These are phyloP conservation scores for Rhizopus microsporus DNA, from an alignment of 371 early-diverging fungal genomes.

Conservation along the genomic window DNA sequence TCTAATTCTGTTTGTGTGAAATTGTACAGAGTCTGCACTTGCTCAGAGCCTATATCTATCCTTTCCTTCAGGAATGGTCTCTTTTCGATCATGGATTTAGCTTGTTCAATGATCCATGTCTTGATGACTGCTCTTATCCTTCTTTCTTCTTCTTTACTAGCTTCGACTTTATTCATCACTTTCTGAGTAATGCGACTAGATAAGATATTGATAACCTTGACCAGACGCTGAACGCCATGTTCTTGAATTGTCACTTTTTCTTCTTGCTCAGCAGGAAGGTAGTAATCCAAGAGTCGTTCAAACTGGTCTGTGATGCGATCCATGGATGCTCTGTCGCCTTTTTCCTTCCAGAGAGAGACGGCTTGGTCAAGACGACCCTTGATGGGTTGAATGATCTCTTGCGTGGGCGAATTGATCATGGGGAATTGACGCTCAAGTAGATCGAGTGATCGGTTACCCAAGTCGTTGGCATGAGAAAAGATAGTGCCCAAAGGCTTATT, in stretches of 20 bases:
- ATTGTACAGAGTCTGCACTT: slow-evolving; percentile 16
- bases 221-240: slow-evolving; percentile 10
- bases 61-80: slow-evolving; percentile 10
- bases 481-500: background rate
- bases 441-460: slow-evolving; percentile 27
- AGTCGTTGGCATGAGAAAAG: slow-evolving; percentile 13
- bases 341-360: background rate
- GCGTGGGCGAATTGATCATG: slow-evolving; percentile 17
- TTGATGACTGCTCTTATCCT: slow-evolving; percentile 16
- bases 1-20: slow-evolving; percentile 24
- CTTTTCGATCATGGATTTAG: slow-evolving; percentile 10
- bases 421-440: slow-evolving; percentile 23
- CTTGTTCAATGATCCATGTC: slow-evolving; percentile 18
- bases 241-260: slow-evolving; percentile 2
- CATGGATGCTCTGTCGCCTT: background rate
- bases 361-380: slow-evolving; percentile 13
- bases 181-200: slow-evolving; percentile 19
- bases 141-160: slow-evolving; percentile 19
- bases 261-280: slow-evolving; percentile 14
- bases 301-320: slow-evolving; percentile 15
- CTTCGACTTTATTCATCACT: slow-evolving; percentile 8
- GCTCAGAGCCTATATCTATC: slow-evolving; percentile 6
- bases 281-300: slow-evolving; percentile 20
- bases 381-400: slow-evolving; percentile 19
- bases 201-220: slow-evolving; percentile 9